Base-by-base conservation (phyloP, 768 basidiomycete species). In the Clathrus columnatus region DNA sequence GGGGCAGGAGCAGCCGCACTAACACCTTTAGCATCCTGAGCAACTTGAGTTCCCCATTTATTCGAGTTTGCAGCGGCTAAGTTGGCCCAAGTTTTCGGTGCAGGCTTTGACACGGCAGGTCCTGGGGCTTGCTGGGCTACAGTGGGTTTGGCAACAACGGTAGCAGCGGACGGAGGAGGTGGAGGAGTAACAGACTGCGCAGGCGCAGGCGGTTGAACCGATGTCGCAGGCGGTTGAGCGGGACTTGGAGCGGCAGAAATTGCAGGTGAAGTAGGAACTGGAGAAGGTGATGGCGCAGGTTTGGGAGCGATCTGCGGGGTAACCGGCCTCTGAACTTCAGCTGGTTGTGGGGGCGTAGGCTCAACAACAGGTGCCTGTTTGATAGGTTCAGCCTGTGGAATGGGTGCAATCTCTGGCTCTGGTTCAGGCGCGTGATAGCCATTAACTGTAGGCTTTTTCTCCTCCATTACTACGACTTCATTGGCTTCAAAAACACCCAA, bases 1-100 rank as follows among this genome's bases (percentile, higher is more conserved):
- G 77, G 73, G 24, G 61, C 60, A 7, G 67, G 62, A 24, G 68
- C 61, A 11, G 78, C 82, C 64, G 90, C 85, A 4, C 83, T 82
- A n/a, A 82, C 78, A 27, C 87, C 89, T 56, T 85, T 83, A 2
- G 81, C 80, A 56, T 91, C 86, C 55, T 80, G 80, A 1, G 88
- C 89, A 30, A 91, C 85, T 16, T 84, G 80, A 1, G 83, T 69
- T 44, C 91, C 90, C 93, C 92, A 95, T 67, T 87, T 89, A 65
- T 83, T 84, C 16, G 78, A 69, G 64, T 87, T 87, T 18, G 85
- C 69, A 41, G 93, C 92, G 46, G 93, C 93, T 45, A 96, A 81
- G 55, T 85, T 88, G 0, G 94, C 94, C 94, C 93, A 97, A 0
- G 86, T 86, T 66, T 88, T 87, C 16, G 88, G 90, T 14, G 62